A percentile compares a stretch with the other conserved stretches of the same genome.
These are phyloP conservation scores for Fraxinus anomala DNA, from an alignment of 257 asterid species.

Conservation along the genomic window DNA sequence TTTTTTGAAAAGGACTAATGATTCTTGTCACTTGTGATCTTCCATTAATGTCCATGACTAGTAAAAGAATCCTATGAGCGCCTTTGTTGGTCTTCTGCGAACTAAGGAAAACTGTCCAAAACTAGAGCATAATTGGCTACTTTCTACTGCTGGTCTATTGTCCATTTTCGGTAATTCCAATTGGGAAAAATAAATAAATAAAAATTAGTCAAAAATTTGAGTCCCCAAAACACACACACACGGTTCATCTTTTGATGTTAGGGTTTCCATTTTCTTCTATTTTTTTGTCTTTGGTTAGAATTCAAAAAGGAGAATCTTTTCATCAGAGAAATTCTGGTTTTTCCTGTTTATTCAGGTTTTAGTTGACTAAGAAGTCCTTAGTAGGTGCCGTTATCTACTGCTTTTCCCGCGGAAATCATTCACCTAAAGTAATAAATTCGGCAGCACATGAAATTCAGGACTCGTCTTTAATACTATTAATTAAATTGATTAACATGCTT, in stretches of 20 bases:
- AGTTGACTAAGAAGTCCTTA: constrained; percentile 2
- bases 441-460: too few relatives aligned
- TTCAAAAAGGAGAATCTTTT: neutral
- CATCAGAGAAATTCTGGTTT: neutral
- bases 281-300: neutral
- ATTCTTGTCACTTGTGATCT: constrained; percentile 20
- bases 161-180: neutral
- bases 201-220: neutral
- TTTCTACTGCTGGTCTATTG: neutral
- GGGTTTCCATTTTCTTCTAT: neutral
- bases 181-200: neutral
- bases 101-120: neutral
- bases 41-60: neutral
- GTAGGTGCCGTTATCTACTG: neutral
- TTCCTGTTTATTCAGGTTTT: constrained; percentile 17
- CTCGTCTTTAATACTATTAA: too few relatives aligned
- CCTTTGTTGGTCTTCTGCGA: neutral
- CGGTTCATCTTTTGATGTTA: neutral
- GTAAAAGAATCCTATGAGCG: constrained; percentile 15
- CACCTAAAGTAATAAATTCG: neutral
- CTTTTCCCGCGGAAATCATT: neutral
- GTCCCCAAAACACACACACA: neutral
- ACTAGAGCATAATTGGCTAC: neutral
- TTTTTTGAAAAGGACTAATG: neutral
- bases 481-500: too few relatives aligned